Evolutionary conservation across 805 yeast species (phyloP), one percentile per base, ranked within the genome.

Genomic region (Candida caryicola): DNA sequence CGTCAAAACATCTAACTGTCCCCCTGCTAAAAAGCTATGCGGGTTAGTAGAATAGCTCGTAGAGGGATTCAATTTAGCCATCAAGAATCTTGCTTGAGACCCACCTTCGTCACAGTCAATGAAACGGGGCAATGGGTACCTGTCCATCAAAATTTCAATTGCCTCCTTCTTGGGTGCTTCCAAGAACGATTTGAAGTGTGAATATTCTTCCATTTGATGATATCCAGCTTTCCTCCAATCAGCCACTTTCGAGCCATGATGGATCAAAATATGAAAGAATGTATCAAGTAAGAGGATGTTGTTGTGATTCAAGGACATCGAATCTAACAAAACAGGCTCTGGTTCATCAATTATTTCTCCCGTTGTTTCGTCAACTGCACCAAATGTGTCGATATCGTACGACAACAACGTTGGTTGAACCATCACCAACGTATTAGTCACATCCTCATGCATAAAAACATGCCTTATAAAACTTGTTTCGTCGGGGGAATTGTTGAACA

Each of bases 31-130:
- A 10, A 57, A 51, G 34, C 62, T 62, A 38, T 52, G 58, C 10
- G 68, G 68, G 34, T 66, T 47, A 23, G 74, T 66, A 5, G 60
- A 51, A 54, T 80, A 79, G 32, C 73, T 71, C 2, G 80, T 78
- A 3, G 84, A 73, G 10, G 88, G 87, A 57, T 81, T 81, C 50
- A 81, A 64, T 58, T 81, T 81, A 2, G 86, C 81, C 71, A 77
- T 77, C 39, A 81, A 64, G 55, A 81, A 81, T 59, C 88, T 70
- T 0, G 87, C 86, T 53, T 81, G 88, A 0, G 86, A 80, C 3
- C 86, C 87, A 38, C 86, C 86, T 55, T 81, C 86, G 49, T 81
- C 85, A 17, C 85, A 79, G 52, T 81, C 86, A 37, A 81, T 79
- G 48, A 80, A 81, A 50, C 88, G 67, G 4, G 88, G 88, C 44